Base-by-base conservation (phyloP, 441 rosid genomes). In the Eutrema salsugineum region DNA sequence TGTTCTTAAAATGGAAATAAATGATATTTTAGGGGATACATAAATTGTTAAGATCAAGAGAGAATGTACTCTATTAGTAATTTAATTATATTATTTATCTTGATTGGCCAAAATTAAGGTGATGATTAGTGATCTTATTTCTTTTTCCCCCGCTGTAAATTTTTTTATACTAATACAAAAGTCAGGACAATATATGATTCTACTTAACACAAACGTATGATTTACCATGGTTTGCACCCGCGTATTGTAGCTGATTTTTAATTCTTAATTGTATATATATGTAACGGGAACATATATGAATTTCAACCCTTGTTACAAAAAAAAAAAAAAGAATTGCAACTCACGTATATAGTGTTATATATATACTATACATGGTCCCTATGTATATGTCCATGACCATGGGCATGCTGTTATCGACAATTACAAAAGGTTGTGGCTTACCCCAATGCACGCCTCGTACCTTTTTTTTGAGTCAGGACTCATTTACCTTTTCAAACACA, bases 321-420 rank as follows among this genome's bases (percentile, higher is more conserved):
- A n/a, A n/a, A n/a, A n/a, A n/a, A n/a, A n/a, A n/a, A n/a, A n/a
- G n/a, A n/a, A 24, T 24, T 17, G 51, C 49, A 51, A 43, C 24
- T 71, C 40, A 33, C 20, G 5, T 38, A 51, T 48, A 19, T 38
- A 55, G 28, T 42, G 46, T 71, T 19, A 33, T 51, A 40, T 19
- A 33, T 51, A 40, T 42, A 35, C 17, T 43, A 15, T 33, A 54
- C 12, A 63, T 64, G 76, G 51, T 63, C 50, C 65, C n/a, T 67
- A n/a, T 57, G 40, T 47, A 27, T 27, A 53, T 63, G 27, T 24
- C 27, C 0, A 56, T 72, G 58, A 7, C 10, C 27, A 73, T 58
- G 67, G 55, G 62, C 72, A 66, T 58, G 79, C 61, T 62, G 47
- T 69, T 63, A 55, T 75, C 79, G 79, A 76, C 71, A 76, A 69